Conservation (phyloP, 2,329 filamentous ascomycete genomes). For the Fusarium sp. region DNA sequence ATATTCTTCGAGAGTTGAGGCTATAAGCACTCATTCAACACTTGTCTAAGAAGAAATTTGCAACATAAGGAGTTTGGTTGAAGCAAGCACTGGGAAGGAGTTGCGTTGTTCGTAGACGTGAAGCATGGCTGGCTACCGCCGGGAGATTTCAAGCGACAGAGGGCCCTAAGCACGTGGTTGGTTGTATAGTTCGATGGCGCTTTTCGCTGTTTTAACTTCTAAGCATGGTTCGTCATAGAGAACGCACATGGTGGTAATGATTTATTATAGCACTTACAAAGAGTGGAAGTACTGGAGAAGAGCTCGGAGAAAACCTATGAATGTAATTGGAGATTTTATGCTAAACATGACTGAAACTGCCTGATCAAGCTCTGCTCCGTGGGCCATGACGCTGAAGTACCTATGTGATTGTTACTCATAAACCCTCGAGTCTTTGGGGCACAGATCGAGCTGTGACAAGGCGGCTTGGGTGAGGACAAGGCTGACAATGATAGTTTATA, state of each 20-base stretch:
- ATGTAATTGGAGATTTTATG: slow-evolving; percentile 36
- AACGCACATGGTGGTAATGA: slow-evolving; percentile 42
- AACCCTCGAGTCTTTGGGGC: slow-evolving; percentile 17
- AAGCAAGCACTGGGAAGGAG: slow-evolving; percentile 11
- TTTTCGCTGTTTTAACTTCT: slow-evolving; percentile 28
- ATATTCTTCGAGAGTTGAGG: slow-evolving; percentile 86
- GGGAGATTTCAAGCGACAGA: slow-evolving; percentile 8
- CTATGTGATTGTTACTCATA: slow-evolving; percentile 5
- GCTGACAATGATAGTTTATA: slow-evolving; percentile 16
- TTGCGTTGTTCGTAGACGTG: slow-evolving; percentile 27
- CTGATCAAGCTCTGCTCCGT: not conserved
- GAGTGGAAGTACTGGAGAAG: not conserved
- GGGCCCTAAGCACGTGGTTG: slow-evolving; percentile 19
- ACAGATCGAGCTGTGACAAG: slow-evolving; percentile 20
- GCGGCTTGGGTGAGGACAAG: slow-evolving; percentile 29
- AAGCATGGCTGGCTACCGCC: slow-evolving; percentile 13
- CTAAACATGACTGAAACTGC: not conserved
- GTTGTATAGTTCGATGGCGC: slow-evolving; percentile 35
- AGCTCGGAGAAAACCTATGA: slow-evolving; percentile 15
- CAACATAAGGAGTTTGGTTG: slow-evolving; percentile 9
- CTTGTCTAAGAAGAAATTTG: not conserved
- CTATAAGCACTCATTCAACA: slow-evolving; percentile 73
- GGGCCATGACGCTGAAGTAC: not conserved
- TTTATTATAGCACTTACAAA: slow-evolving; percentile 21
- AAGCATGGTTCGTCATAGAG: slow-evolving; percentile 37